Evolutionary conservation across 2,329 filamentous ascomycete species (phyloP).

Genomic region (Aureobasidium musti): DNA sequence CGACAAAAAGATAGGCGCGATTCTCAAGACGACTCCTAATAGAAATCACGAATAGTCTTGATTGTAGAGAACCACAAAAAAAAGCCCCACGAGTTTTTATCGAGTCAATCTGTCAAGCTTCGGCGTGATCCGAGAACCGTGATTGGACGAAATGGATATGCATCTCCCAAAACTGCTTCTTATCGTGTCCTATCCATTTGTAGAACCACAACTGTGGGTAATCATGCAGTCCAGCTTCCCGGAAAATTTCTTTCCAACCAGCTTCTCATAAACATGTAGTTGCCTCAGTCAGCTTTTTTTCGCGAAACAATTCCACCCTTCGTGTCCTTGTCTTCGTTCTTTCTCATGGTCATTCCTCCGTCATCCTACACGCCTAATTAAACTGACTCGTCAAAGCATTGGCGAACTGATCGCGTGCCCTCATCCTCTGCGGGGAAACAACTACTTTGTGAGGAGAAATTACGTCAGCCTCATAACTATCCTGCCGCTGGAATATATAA

Average conservation of each 20-base stretch:
- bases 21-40: conserved; percentile 4
- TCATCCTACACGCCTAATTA: conserved; percentile 4
- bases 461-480: conserved; percentile 21
- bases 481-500: background rate
- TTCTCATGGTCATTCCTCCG: background rate
- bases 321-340: too few species aligned
- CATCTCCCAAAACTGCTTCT: background rate
- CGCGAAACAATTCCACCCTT: background rate
- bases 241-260: background rate
- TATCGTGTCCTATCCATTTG: conserved; percentile 24
- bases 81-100: conserved; percentile 11
- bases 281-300: conserved; percentile 18
- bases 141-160: background rate
- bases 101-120: conserved; percentile 3
- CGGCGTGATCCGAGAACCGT: conserved; percentile 8
- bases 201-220: conserved; percentile 10
- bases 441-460: background rate
- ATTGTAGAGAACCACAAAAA: background rate
- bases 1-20: conserved; percentile 8
- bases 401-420: conserved; percentile 21
- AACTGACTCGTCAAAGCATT: conserved; percentile 23
- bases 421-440: conserved; percentile 24
- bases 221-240: background rate
- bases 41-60: conserved; percentile 22
- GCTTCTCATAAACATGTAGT: conserved; percentile 18